phyloP scores from a whole-genome alignment of 2,329 filamentous ascomycete species.

The Acrocalymma vagum region DNA sequence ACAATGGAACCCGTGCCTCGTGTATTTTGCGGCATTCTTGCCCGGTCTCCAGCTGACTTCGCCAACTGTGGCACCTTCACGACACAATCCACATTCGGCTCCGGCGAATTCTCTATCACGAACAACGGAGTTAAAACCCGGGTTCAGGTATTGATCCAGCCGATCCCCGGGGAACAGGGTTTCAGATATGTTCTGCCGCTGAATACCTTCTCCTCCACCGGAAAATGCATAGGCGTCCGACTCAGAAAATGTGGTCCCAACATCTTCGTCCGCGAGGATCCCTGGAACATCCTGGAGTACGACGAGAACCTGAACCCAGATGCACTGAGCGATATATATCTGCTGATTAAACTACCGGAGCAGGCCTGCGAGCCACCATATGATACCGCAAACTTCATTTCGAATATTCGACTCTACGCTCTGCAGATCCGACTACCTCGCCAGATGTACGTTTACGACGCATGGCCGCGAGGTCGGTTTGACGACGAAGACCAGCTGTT shows the following conservation, averaged over 20 bases:
- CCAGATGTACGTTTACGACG: slow-evolving; percentile 1
- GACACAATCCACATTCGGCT: too few species aligned
- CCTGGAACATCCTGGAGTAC: slow-evolving; percentile 2
- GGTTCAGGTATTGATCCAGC: neutral
- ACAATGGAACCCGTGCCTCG: neutral
- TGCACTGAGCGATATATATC: slow-evolving; percentile 1
- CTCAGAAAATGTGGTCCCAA: slow-evolving; percentile 5
- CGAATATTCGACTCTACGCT: neutral
- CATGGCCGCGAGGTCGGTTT: slow-evolving; percentile 1
- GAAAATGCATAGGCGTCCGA: neutral
- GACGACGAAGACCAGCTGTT: slow-evolving; percentile 10
- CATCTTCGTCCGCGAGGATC: slow-evolving; percentile 4
- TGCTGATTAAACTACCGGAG: neutral
- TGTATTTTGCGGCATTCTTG: neutral
- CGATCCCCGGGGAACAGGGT: neutral
- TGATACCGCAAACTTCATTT: neutral
- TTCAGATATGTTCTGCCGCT: slow-evolving; percentile 5
- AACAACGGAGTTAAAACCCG: slow-evolving; percentile 6
- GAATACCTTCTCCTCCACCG: neutral
- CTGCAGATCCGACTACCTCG: neutral
- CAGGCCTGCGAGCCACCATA: neutral
- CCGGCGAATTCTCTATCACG: slow-evolving; percentile 3
- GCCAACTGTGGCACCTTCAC: neutral
- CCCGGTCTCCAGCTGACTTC: neutral
- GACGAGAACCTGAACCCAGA: neutral